Percentiles rank a stretch among this genome's conserved stretches.
Evolutionary conservation across 176 grass and related monocot species (phyloP).

Genomic region (Avena eriantha): DNA sequence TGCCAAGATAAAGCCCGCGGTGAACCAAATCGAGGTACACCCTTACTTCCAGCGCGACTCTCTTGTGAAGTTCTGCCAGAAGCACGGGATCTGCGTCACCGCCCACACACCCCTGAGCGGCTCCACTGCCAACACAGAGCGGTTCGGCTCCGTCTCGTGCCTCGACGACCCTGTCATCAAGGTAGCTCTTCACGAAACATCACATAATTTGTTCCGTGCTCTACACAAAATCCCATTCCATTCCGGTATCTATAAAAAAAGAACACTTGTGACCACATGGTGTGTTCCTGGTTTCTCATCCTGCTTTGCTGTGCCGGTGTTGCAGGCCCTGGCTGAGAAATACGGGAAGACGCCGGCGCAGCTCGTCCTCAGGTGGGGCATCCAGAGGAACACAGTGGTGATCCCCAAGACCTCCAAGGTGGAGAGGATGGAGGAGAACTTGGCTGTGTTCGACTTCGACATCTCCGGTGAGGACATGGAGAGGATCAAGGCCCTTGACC

Average conservation of each 20-base stretch:
- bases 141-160: conserved; percentile 82
- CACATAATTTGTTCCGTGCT: neutral
- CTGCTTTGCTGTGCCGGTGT: too few relatives aligned
- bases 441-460: conserved; percentile 66
- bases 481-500: conserved; percentile 73
- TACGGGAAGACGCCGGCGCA: conserved; percentile 76
- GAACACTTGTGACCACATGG: too few relatives aligned
- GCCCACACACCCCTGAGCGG: conserved; percentile 85
- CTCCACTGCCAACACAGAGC: conserved; percentile 73
- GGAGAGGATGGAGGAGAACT: conserved; percentile 76
- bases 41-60: conserved; percentile 93
- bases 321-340: conserved; percentile 73
- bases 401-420: conserved; percentile 90
- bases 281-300: too few relatives aligned
- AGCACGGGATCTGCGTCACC: conserved; percentile 80
- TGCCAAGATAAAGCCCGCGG: conserved; percentile 86
- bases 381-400: conserved; percentile 86
- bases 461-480: conserved; percentile 81
- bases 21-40: conserved; percentile 90
- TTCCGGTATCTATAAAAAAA: too few relatives aligned
- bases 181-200: conserved; percentile 35
- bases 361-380: conserved; percentile 73
- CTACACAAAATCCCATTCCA: neutral
- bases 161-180: conserved; percentile 82
- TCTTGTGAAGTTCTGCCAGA: conserved; percentile 98